Conservation (phyloP, 2,329 filamentous ascomycete genomes). For the Sporothrix phasma region DNA sequence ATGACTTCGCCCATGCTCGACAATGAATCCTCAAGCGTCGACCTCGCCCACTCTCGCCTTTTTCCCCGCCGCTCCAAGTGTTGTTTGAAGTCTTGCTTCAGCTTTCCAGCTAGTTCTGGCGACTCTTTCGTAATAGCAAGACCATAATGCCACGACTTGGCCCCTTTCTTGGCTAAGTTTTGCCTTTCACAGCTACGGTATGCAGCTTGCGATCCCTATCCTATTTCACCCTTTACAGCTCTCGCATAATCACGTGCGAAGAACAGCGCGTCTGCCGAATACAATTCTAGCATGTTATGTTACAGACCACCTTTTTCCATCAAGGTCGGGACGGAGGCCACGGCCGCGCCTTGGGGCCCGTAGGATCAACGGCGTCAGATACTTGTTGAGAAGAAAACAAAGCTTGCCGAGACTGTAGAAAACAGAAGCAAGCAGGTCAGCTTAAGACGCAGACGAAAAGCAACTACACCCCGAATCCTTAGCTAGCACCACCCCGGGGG, state of each 20-base stretch:
- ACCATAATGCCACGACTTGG: no score
- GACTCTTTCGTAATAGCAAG: no score
- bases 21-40: no score
- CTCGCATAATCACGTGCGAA: neutral
- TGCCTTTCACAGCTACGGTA: no score
- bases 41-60: neutral
- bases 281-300: neutral
- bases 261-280: neutral
- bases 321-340: neutral
- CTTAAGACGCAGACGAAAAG: neutral
- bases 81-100: no score
- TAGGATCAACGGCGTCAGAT: neutral
- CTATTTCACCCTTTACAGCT: no score
- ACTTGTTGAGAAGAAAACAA: neutral
- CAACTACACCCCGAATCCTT: neutral
- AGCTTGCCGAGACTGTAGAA: neutral
- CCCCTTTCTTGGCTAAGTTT: no score
- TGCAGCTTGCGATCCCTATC: no score
- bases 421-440: neutral
- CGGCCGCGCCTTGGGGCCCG: neutral
- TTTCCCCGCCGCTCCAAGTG: no score
- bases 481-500: neutral
- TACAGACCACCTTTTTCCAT: neutral
- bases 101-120: no score
- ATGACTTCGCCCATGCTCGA: neutral